Base-by-base conservation (phyloP, 345 rosid species). In the Passiflora organensis region DNA sequence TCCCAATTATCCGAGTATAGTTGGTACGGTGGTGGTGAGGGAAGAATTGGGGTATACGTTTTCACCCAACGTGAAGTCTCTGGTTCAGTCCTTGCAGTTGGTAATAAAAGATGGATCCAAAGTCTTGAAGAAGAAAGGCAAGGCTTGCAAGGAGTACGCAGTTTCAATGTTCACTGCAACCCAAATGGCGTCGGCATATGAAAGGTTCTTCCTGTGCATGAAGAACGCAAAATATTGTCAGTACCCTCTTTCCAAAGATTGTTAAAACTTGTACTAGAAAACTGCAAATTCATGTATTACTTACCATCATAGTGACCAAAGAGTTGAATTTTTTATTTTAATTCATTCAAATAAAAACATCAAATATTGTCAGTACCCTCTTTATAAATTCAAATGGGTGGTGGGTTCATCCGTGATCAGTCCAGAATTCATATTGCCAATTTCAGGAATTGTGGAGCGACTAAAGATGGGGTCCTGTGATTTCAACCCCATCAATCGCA, bases 141-240 rank as follows among this genome's bases (percentile, higher is more conserved):
- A 32, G 67, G 80, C 63, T 52, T 78, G 85, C 48, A 76, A 70
- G 48, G 59, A 53, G 20, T 64, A 72, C 50, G 84, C 81, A 12
- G 36, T 75, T 63, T 69, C 72, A 0, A 70, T 81, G 84, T 85
- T 83, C 28, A 83, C 83, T 43, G 81, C 94, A 0, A 64, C 61
- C 36, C 80, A 80, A 67, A 89, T 85, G 96, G 83, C 94, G 2
- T 74, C 75, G 0, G 82, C 86, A 46, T 84, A 85, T 47, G 89
- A 85, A 73, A 82, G 94, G 66, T 80, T 85, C 59, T 88, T 88
- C 62, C 79, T 80, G 34, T 80, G 96, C 59, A 81, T 85, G 90
- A 85, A 81, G 73, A 76, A 81, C 49, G 34, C 56, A 45, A 71
- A 43, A 58, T 78, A 63, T 50, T 85, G 88, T 65, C 78, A 23